phyloP scores from a whole-genome alignment of 106 monocot species.

The Iris macrosiphon region DNA sequence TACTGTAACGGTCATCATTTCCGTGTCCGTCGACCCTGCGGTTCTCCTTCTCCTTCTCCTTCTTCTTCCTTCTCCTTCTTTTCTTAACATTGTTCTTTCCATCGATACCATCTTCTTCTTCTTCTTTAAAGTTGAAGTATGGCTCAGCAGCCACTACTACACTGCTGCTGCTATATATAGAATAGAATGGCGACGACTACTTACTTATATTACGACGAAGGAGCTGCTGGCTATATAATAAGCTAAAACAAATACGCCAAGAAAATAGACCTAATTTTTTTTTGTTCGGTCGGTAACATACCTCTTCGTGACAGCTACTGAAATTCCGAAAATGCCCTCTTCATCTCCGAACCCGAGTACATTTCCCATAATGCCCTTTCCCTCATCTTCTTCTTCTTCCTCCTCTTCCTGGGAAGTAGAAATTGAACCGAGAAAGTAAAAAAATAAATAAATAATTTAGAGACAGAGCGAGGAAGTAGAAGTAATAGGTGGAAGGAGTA shows the following conservation, averaged over 20 bases:
- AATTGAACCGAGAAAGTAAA: not conserved
- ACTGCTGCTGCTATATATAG: not conserved
- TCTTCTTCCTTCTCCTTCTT: not conserved
- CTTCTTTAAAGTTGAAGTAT: not conserved
- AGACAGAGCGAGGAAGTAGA: too few species aligned
- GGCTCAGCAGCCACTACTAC: too few species aligned
- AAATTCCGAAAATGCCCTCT: slow-evolving; percentile 2
- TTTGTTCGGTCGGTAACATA: too few species aligned
- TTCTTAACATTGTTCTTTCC: not conserved
- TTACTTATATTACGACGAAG: not conserved
- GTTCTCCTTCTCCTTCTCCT: not conserved
- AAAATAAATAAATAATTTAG: too few species aligned
- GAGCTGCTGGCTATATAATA: too few species aligned
- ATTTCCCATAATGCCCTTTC: slow-evolving; percentile 1
- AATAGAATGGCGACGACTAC: not conserved
- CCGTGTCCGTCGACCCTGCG: not conserved
- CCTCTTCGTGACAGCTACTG: not conserved
- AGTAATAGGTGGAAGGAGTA: too few species aligned
- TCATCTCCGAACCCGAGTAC: too few species aligned
- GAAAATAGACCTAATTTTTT: not conserved
- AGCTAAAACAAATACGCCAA: not conserved
- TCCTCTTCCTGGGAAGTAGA: not conserved
- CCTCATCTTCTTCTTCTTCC: not conserved
- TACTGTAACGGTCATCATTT: not conserved
- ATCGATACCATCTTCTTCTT: not conserved